Evolutionary conservation across 805 yeast genomes (phyloP).

Genomic region (Myxozyma kluyveri): DNA sequence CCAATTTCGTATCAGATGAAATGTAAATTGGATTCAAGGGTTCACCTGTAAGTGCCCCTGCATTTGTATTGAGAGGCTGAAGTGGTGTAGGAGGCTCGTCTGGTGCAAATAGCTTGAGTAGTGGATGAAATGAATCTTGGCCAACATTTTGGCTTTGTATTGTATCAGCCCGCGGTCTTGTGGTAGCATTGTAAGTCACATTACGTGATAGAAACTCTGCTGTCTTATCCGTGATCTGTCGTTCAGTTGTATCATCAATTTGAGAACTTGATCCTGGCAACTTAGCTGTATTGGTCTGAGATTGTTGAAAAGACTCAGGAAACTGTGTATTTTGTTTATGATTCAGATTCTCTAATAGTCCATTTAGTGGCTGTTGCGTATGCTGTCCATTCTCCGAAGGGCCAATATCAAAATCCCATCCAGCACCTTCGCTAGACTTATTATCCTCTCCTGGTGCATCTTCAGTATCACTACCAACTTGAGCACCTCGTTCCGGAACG

Average conservation of each 20-base stretch:
- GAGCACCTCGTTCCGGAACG: constrained; percentile 16
- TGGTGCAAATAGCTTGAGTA: constrained; percentile 21
- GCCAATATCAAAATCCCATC: constrained; percentile 29
- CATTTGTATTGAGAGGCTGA: constrained; percentile 1
- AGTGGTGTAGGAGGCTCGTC: constrained; percentile 10
- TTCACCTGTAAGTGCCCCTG: constrained; percentile 1
- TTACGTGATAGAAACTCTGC: no score
- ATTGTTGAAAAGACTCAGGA: no score
- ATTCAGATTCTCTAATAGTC: no score
- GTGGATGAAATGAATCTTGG: no score
- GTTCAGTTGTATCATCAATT: no score
- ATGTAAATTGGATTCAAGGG: constrained; percentile 2
- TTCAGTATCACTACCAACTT: constrained; percentile 26
- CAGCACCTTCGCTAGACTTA: constrained; percentile 19
- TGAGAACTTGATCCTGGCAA: no score
- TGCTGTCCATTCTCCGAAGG: no score
- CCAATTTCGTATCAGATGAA: constrained; percentile 6
- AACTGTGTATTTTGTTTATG: no score
- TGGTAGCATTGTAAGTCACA: no score
- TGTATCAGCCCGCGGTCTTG: not conserved
- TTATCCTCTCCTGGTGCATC: constrained; percentile 37
- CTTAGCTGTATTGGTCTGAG: no score
- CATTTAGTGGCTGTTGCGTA: no score
- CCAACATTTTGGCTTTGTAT: not conserved
- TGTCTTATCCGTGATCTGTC: no score